Evolutionary conservation across 768 basidiomycete genomes (phyloP).

Genomic region (Suillus variegatus): DNA sequence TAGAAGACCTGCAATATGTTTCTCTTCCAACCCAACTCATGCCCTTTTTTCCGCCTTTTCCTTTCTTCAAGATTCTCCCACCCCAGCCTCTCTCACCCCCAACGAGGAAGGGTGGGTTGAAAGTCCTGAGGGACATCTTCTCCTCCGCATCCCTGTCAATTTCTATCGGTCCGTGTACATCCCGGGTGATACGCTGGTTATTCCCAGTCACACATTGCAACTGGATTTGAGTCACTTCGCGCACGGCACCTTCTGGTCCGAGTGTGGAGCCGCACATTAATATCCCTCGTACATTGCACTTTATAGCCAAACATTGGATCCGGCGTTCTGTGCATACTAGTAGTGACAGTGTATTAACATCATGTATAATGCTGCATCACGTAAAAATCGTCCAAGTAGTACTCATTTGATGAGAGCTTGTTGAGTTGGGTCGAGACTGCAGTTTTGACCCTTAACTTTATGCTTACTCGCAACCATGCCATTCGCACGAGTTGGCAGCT

Average conservation of each 20-base stretch:
- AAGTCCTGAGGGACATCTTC: conserved; percentile 1
- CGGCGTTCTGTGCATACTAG: not conserved
- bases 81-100: not conserved
- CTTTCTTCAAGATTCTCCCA: not conserved
- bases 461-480: conserved; percentile 7
- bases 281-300: not conserved
- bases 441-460: not conserved
- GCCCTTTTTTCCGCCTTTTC: not conserved
- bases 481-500: conserved; percentile 6
- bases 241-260: not conserved
- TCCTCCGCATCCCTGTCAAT: conserved; percentile 1
- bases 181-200: conserved; percentile 3
- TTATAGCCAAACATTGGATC: not conserved
- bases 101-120: conserved; percentile 5
- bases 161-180: not conserved
- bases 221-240: conserved; percentile 5
- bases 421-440: not conserved
- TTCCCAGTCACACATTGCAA: not conserved
- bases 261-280: not conserved
- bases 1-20: not conserved
- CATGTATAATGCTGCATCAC: not conserved
- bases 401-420: not conserved
- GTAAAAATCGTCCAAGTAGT: not conserved
- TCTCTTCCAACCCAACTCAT: not conserved
- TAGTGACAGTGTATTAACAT: not conserved